Evolutionary conservation across 2,329 filamentous ascomycete genomes (phyloP), one percentile per base, ranked within the genome.

Genomic region (Tolypocladium nubicola): DNA sequence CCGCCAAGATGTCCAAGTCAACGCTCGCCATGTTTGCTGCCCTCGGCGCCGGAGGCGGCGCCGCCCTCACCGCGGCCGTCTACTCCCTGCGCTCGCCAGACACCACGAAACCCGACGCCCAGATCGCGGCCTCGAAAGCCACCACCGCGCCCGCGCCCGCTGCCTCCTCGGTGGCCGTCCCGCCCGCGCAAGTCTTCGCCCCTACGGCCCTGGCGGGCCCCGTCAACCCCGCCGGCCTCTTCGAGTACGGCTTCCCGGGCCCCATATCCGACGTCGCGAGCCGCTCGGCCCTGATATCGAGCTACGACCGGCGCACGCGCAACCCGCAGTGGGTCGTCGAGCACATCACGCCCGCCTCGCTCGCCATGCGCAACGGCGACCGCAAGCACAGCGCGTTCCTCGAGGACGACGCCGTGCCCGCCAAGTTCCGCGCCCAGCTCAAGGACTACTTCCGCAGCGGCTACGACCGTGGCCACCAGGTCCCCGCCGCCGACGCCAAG

Each of bases 241-340:
- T 91, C 73, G 82, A 91, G 64, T 93, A 93, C 70, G 89, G 94
- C 66, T 97, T 97, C 74, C 93, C 94, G 0, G 94, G 94, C 58
- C 94, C 94, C 38, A 77, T 96, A 43, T 81, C 87, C 66, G 94
- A 99, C 73, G 79, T 96, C 49, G 86, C 91, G 57, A 81, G 81
- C 57, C 87, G 90, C 41, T 77, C 84, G 33, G 88, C 90, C 39
- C 82, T 97, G 56, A 82, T 92, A 62, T 96, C 92, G 38, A 86
- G 88, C 65, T 99, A 87, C 81, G 93, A 99, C 75, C 90, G 94
- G 35, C 87, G 90, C 60, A 87, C 85, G 49, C 85, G 92, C 69
- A 99, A 99, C 75, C 94, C 94, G 37, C 82, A 89, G 71, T 99
- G 93, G 93, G 94, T 92, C 10, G 86, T 88, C 62, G 94, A 99